Percentiles rank a stretch among this genome's conserved stretches.
Conservation (phyloP, 768 basidiomycete genomes). For the Clitopilus passeckerianus region DNA sequence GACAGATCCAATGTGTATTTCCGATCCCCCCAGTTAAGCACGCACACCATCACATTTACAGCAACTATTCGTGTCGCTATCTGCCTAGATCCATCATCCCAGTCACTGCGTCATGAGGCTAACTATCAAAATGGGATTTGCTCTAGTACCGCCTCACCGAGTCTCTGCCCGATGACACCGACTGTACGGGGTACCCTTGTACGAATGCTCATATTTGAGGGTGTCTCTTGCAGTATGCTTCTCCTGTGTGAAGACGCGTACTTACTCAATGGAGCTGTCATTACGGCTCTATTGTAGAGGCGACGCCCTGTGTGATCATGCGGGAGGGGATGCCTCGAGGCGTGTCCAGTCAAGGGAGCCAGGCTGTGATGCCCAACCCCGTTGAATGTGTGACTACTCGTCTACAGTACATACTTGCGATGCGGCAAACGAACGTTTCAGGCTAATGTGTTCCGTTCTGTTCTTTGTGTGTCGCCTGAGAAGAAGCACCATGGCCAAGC, state of each 20-base stretch:
- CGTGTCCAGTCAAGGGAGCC: background rate
- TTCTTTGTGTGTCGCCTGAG: background rate
- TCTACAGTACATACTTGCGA: background rate
- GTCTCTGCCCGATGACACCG: background rate
- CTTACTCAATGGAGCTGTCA: background rate
- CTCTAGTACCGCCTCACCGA: background rate
- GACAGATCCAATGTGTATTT: background rate
- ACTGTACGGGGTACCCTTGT: background rate
- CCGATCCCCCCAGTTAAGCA: background rate
- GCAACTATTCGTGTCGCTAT: too few species aligned
- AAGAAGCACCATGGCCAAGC: too few species aligned
- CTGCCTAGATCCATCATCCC: background rate
- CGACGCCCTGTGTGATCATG: background rate
- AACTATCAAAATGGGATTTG: background rate
- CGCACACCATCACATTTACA: too few species aligned
- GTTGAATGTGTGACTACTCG: background rate
- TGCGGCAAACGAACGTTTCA: background rate
- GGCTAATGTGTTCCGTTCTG: background rate
- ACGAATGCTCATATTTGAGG: too few species aligned
- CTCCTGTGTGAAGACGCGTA: too few species aligned
- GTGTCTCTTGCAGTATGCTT: too few species aligned
- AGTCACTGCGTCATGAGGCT: background rate
- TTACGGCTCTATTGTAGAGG: background rate
- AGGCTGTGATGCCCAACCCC: background rate
- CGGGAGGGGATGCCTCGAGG: background rate